phyloP scores from a whole-genome alignment of 495 filamentous ascomycete genomes.

The Aspergillus incahuasiensis region DNA sequence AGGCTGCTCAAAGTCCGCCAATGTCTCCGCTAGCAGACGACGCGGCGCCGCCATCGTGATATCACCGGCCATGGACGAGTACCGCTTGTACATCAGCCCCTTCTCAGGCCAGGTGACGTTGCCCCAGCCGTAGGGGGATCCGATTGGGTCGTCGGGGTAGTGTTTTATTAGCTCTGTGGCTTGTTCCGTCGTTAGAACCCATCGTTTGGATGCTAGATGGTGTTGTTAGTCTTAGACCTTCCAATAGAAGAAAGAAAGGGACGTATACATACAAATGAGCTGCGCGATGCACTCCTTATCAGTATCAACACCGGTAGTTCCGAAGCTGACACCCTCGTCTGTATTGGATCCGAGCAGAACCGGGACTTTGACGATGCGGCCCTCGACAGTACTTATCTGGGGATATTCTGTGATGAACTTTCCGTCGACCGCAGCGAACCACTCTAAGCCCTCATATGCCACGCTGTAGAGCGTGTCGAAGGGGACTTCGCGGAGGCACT shows the following conservation, averaged over 20 bases:
- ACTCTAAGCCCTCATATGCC: slow-evolving; percentile 36
- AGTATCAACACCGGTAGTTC: slow-evolving; percentile 31
- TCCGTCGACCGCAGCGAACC: slow-evolving; percentile 47
- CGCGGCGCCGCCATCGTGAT: slow-evolving; percentile 51
- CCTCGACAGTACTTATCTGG: slow-evolving; percentile 28
- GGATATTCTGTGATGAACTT: slow-evolving; percentile 45
- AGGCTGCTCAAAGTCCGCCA: slow-evolving; percentile 33
- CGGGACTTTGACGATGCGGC: slow-evolving; percentile 39
- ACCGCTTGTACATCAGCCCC: slow-evolving; percentile 50
- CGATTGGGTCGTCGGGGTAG: slow-evolving; percentile 44
- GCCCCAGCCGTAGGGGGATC: slow-evolving; percentile 48
- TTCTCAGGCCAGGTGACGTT: slow-evolving; percentile 36
- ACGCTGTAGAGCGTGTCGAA: slow-evolving; percentile 56
- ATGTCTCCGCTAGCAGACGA: slow-evolving; percentile 46
- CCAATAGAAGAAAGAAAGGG: neutral
- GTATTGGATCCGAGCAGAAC: slow-evolving; percentile 48
- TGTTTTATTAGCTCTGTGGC: slow-evolving; percentile 26
- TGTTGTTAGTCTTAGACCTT: neutral
- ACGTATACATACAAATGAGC: slow-evolving; percentile 31
- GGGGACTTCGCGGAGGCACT: slow-evolving; percentile 55
- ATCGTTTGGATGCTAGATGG: slow-evolving; percentile 32
- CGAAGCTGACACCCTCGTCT: slow-evolving; percentile 44
- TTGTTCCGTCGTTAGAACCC: slow-evolving; percentile 27
- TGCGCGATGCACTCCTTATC: slow-evolving; percentile 41
- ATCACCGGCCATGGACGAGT: slow-evolving; percentile 51